These are phyloP conservation scores for Lactarius sanguifluus DNA, from an alignment of 768 basidiomycete genomes.

Conservation along the genomic window DNA sequence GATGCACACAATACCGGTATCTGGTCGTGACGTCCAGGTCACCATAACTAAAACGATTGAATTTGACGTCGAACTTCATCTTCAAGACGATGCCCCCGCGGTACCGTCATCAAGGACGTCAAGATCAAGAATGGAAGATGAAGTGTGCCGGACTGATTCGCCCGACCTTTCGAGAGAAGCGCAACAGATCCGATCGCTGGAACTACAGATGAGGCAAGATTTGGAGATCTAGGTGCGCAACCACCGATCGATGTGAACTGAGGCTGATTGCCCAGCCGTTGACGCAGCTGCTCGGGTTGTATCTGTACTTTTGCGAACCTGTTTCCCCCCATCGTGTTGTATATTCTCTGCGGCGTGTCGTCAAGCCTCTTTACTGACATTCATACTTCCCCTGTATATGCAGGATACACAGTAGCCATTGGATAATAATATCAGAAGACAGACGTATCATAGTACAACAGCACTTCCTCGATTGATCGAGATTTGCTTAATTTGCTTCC, in stretches of 20 bases:
- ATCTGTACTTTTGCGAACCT: neutral
- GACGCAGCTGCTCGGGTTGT: neutral
- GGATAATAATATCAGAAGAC: neutral
- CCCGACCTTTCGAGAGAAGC: slow-evolving; percentile 11
- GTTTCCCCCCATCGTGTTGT: neutral
- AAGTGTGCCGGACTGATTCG: neutral
- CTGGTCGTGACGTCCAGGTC: slow-evolving; percentile 19
- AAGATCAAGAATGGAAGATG: neutral
- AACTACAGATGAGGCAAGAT: slow-evolving; percentile 26
- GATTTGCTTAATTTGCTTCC: neutral
- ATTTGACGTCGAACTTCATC: slow-evolving; percentile 24
- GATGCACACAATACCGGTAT: slow-evolving; percentile 3
- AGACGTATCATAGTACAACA: neutral
- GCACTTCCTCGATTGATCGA: neutral
- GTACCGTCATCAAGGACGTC: neutral
- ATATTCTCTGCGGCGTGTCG: neutral
- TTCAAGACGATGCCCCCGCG: neutral
- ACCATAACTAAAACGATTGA: slow-evolving; percentile 26
- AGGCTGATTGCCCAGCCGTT: neutral
- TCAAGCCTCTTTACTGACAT: neutral
- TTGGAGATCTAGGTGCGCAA: slow-evolving; percentile 19
- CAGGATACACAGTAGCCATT: neutral
- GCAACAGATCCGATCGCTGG: slow-evolving; percentile 18
- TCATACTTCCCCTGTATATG: neutral
- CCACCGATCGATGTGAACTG: neutral